Base-by-base conservation (phyloP, 176 grass and related monocot genomes). In the Tillandsia fasciculata region DNA sequence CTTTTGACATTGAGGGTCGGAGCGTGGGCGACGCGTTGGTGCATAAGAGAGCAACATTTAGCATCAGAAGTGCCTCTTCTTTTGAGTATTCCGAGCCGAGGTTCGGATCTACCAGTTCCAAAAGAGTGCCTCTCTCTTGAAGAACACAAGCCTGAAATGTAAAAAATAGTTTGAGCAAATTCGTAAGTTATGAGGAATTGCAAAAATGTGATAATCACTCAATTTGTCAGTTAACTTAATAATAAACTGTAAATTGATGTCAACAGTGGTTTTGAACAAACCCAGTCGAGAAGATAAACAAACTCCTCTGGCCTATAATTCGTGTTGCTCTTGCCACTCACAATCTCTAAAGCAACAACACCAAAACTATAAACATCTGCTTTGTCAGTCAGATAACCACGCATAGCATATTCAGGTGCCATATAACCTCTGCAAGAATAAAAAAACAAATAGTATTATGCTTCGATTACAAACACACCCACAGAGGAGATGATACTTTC, bases 321-420 rank as follows among this genome's bases (percentile, higher is more conserved):
- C 67, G 89, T 97, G 68, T 97, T 92, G 53, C 89, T 97, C 84
- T 97, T 97, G 54, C 89, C 86, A 72, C 89, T 97, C 48, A 92
- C 86, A 56, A 85, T 83, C 74, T 97, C 93, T 76, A 97, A 78
- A 85, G 79, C 86, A 79, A 97, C 89, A 17, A 97, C 86, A 15
- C 89, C 93, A 75, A 97, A 97, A 68, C 93, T 90, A 66, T 97
- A 97, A 33, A 90, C 77, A 83, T 92, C 93, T 83, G 93, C 93
- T 81, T 97, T 97, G 8, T 87, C 81, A 24, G 93, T 92, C 49
- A 92, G 85, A 90, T 90, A 90, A 72, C 93, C 93, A 84, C 86
- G 69, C 89, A 97, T 92, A 81, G 93, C 89, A 72, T 97, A 97
- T 77, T 96, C 89, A 79, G 89, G 93, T 74, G 93, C 93, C 89